Conservation (phyloP, 345 rosid species). For the Fremontodendron californicum region DNA sequence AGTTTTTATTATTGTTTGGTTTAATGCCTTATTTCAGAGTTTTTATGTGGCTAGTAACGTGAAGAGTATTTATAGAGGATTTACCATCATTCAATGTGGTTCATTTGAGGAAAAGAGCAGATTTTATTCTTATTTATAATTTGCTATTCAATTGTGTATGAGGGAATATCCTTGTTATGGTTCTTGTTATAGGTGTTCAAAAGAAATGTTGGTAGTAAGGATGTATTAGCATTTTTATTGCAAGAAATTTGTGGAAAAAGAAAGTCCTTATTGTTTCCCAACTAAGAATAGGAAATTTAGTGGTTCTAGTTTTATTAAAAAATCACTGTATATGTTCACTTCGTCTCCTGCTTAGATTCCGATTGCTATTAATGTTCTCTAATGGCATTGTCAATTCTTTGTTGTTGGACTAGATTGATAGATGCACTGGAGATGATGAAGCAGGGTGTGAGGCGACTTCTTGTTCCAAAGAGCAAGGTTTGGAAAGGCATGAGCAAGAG, state of each 20-base stretch:
- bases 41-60: background rate
- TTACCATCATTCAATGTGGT: background rate
- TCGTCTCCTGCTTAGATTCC: background rate
- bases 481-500: conserved; percentile 99
- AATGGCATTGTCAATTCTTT: conserved; percentile 17
- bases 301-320: background rate
- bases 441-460: conserved; percentile 89
- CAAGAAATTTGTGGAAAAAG: background rate
- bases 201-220: background rate
- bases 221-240: background rate
- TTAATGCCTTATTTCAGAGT: background rate
- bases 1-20: background rate
- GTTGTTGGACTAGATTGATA: conserved; percentile 53
- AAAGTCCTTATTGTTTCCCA: background rate
- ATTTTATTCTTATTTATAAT: background rate
- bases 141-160: no score
- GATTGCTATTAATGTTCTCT: background rate
- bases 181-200: no score
- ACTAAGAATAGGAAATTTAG: background rate
- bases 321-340: background rate
- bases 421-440: conserved; percentile 99
- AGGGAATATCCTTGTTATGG: no score
- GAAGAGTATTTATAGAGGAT: background rate
- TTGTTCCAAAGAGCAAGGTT: conserved; percentile 64
- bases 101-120: background rate